These are phyloP conservation scores for Balansia obtecta DNA, from an alignment of 2,329 filamentous ascomycete species.

Conservation along the genomic window DNA sequence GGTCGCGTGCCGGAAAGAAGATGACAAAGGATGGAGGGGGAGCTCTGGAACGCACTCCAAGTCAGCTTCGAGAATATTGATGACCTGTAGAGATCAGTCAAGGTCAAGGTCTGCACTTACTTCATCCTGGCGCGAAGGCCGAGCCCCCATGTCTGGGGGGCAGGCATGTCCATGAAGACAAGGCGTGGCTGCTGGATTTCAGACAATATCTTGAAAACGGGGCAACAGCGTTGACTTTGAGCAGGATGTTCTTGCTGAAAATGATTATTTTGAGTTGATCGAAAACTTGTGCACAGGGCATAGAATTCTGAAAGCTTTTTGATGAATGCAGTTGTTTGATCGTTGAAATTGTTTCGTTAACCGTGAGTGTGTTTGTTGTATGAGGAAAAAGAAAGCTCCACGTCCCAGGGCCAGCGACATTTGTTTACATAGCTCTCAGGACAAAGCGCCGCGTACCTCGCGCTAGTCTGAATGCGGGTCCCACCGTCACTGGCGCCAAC, in stretches of 20 bases:
- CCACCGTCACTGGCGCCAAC: background rate
- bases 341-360: conserved; percentile 2
- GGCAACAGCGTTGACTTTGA: conserved; percentile 5
- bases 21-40: conserved; percentile 14
- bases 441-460: background rate
- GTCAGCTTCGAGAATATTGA: conserved; percentile 9
- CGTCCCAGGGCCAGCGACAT: background rate
- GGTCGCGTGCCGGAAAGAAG: conserved; percentile 13
- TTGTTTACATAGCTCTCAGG: conserved; percentile 4
- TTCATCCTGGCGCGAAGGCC: conserved; percentile 7
- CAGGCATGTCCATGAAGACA: conserved; percentile 9
- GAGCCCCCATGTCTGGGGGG: conserved; percentile 9
- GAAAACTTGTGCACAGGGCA: conserved; percentile 3
- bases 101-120: conserved; percentile 5
- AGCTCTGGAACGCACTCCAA: conserved; percentile 8
- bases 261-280: background rate
- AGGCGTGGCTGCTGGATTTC: conserved; percentile 4
- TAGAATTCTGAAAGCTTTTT: conserved; percentile 4
- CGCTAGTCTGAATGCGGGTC: conserved; percentile 1
- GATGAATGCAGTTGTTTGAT: background rate
- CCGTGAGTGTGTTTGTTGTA: conserved; percentile 3
- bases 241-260: conserved; percentile 2
- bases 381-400: background rate
- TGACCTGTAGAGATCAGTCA: background rate
- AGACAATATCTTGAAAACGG: conserved; percentile 4